Conservation (phyloP, 306 rosid genomes). For the Vigna mungo region DNA sequence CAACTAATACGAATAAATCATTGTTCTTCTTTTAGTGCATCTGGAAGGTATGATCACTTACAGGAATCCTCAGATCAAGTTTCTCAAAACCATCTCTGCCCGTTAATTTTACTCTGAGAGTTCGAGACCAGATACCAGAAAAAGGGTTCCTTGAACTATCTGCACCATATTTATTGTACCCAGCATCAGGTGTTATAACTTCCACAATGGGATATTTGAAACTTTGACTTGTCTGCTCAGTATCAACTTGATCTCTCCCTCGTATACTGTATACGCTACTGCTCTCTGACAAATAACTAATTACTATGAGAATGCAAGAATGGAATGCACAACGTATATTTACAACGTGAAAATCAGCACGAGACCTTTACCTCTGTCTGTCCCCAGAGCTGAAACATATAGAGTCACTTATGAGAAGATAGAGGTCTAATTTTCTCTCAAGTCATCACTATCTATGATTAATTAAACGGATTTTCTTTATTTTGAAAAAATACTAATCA, state of each 20-base stretch:
- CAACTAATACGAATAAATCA: conserved; percentile 17
- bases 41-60: conserved; percentile 59
- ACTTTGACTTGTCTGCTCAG: conserved; percentile 71
- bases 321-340: conserved; percentile 32
- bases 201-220: conserved; percentile 80
- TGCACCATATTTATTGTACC: conserved; percentile 76
- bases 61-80: conserved; percentile 89
- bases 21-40: background rate
- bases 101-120: conserved; percentile 81
- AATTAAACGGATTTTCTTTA: conserved; percentile 11
- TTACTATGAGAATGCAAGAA: conserved; percentile 49
- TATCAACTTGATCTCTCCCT: conserved; percentile 66
- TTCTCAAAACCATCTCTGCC: conserved; percentile 93
- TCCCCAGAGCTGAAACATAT: conserved; percentile 23
- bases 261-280: conserved; percentile 69
- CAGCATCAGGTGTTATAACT: conserved; percentile 95
- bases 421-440: conserved; percentile 5
- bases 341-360: conserved; percentile 30
- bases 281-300: conserved; percentile 79
- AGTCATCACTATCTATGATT: conserved; percentile 21
- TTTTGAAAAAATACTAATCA: background rate
- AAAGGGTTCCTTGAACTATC: conserved; percentile 74
- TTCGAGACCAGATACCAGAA: conserved; percentile 86
- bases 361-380: conserved; percentile 27
- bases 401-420: conserved; percentile 21